Conservation (phyloP, 371 early-diverging fungal species). For the Mucor mucedo region DNA sequence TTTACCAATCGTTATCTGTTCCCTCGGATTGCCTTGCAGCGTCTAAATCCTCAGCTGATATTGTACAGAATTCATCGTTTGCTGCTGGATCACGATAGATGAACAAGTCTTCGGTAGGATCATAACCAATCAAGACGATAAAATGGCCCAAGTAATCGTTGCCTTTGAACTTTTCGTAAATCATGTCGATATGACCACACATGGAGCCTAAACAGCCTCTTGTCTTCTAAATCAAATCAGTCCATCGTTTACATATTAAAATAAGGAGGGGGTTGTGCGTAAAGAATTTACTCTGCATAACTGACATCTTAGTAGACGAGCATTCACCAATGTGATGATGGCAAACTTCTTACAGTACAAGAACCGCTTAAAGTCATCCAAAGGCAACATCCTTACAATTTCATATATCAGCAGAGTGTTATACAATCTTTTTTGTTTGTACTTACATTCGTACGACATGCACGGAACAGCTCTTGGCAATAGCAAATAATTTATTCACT, state of each 20-base stretch:
- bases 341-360: slow-evolving; percentile 73
- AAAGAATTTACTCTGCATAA: slow-evolving; percentile 52
- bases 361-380: slow-evolving; percentile 83
- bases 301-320: slow-evolving; percentile 63
- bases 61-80: slow-evolving; percentile 61
- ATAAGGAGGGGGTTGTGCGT: neutral
- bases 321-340: slow-evolving; percentile 78
- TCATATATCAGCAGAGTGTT: neutral
- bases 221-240: slow-evolving; percentile 37
- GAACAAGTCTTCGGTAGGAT: slow-evolving; percentile 67
- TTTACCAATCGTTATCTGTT: slow-evolving; percentile 77
- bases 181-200: slow-evolving; percentile 48
- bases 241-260: neutral
- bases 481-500: slow-evolving; percentile 78
- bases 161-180: slow-evolving; percentile 53
- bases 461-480: slow-evolving; percentile 71
- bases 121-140: slow-evolving; percentile 74
- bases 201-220: slow-evolving; percentile 43
- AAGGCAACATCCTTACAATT: slow-evolving; percentile 59
- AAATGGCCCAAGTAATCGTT: slow-evolving; percentile 73
- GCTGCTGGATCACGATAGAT: slow-evolving; percentile 79
- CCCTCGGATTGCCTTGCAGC: slow-evolving; percentile 64
- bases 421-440: neutral
- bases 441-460: slow-evolving; percentile 75
- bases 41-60: slow-evolving; percentile 66